phyloP scores from a whole-genome alignment of 73 alveolate species.

The Paramecium primaurelia region DNA sequence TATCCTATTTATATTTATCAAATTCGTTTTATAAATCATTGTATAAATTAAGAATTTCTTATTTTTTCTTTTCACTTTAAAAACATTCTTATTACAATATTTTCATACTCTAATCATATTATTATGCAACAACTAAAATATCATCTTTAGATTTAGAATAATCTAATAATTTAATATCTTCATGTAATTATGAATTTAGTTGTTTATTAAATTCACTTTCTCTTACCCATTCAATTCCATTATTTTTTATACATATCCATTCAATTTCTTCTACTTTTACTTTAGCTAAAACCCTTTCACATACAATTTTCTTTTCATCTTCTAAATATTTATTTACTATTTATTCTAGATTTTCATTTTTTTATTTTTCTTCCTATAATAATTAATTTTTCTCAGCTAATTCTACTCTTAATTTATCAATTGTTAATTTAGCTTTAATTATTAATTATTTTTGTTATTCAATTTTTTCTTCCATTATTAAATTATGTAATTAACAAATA shows the following conservation, averaged over 20 bases:
- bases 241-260: neutral
- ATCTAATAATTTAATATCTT: neutral
- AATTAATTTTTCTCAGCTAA: neutral
- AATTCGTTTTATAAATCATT: neutral
- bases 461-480: conserved; percentile 2
- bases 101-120: conserved; percentile 25
- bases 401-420: neutral
- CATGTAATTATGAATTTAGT: neutral
- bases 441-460: conserved; percentile 24
- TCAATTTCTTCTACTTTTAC: conserved; percentile 29
- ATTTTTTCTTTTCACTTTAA: neutral
- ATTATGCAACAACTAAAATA: neutral
- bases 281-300: conserved; percentile 29
- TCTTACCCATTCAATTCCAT: conserved; percentile 22
- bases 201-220: neutral
- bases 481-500: neutral
- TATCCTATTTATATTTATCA: neutral
- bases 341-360: neutral
- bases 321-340: neutral
- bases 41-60: neutral
- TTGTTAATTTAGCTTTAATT: conserved; percentile 7
- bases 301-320: neutral
- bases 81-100: neutral
- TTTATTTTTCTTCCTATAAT: neutral
- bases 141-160: conserved; percentile 17